Evolutionary conservation across 2,329 filamentous ascomycete species (phyloP).

Genomic region (Dryadomyces quercivorus): DNA sequence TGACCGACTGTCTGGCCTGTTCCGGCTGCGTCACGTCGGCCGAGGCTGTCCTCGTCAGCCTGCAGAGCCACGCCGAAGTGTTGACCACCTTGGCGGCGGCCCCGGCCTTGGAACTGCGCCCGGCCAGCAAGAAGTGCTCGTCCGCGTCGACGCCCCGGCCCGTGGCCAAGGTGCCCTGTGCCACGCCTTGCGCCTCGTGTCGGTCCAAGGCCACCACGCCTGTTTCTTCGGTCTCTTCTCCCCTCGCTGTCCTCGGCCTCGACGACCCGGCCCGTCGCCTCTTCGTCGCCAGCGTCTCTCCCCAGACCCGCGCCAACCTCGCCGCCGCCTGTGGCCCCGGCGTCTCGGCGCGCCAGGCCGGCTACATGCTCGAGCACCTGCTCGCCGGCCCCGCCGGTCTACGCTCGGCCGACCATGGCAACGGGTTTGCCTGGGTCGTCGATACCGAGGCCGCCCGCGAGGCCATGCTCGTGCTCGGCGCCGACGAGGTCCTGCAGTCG

Average conservation of each 20-base stretch:
- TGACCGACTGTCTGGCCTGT: slow-evolving; percentile 94
- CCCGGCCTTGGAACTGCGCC: slow-evolving; percentile 27
- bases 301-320: slow-evolving; percentile 79
- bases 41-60: slow-evolving; percentile 87
- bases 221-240: background rate
- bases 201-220: background rate
- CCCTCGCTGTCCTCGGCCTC: slow-evolving; percentile 31
- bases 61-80: slow-evolving; percentile 91
- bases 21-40: slow-evolving; percentile 96
- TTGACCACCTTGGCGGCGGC: slow-evolving; percentile 65
- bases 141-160: background rate
- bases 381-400: slow-evolving; percentile 60
- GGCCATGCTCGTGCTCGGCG: slow-evolving; percentile 67
- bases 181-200: background rate
- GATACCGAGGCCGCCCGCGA: slow-evolving; percentile 80
- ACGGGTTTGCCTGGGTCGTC: slow-evolving; percentile 76
- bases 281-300: slow-evolving; percentile 86
- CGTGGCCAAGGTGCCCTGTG: background rate
- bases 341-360: slow-evolving; percentile 60
- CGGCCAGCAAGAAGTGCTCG: background rate
- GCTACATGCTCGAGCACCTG: slow-evolving; percentile 71
- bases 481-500: slow-evolving; percentile 52
- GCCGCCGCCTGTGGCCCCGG: slow-evolving; percentile 69
- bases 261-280: slow-evolving; percentile 55
- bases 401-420: slow-evolving; percentile 53